Evolutionary conservation across 23 red algal genomes (phyloP), one percentile per base, ranked within the genome.

Genomic region (Gracilaria gracilis): DNA sequence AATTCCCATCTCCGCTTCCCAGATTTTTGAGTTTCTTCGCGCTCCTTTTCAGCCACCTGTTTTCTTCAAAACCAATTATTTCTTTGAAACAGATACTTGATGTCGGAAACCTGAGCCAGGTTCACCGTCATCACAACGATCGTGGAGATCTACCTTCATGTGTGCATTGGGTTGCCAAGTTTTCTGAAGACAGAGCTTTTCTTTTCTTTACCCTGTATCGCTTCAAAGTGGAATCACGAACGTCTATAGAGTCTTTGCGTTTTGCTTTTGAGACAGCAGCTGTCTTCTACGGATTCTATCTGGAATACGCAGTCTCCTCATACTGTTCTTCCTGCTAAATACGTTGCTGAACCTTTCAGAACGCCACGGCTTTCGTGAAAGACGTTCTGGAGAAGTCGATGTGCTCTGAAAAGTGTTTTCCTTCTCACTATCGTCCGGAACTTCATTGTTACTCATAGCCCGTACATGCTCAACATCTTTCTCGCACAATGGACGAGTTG

Each of bases 341-440:
- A 77, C 72, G 72, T 32, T 77, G 27, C 39, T 77, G 23, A 77
- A 23, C 20, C 72, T 77, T 6, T 77, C 72, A 2, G 72, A 77
- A 50, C 72, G 72, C 72, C 72, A 77, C 12, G 72, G 72, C 42
- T 77, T 77, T 20, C 72, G 50, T 77, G 72, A 77, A 50, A 77
- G 72, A 20, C 72, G 72, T 23, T 77, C 72, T 5, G 72, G 72
- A n/a, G 72, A 77, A 1, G 72, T 77, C 16, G 72, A 77, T 50
- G 72, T 51, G 72, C 72, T 77, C 32, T 77, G 72, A 77, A 77
- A 77, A n/a, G 72, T 31, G 42, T 77, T 77, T 51, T 77, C 72
- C 15, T 77, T 77, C n/a, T 50, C 72, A 25, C 42, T 77, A 20
- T 77, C 72, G 9, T 77, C 72, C 21, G 17, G 1, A 49, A 11